phyloP scores from a whole-genome alignment of 352 stramenopile species.

The Globisporangium uncinulatum region DNA sequence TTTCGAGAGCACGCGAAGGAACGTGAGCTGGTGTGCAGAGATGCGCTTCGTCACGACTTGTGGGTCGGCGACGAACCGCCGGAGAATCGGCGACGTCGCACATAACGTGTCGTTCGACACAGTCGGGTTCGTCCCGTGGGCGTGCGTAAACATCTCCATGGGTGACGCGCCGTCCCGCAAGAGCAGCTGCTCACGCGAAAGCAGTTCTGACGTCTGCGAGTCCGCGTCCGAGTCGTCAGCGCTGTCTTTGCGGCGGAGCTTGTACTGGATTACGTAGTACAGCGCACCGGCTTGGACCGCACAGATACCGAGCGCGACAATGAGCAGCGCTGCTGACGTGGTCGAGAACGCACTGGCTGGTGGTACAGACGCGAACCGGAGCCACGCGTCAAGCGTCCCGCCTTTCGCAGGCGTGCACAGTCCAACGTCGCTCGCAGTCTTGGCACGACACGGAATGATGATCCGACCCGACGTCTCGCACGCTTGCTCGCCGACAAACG shows the following conservation, averaged over 20 bases:
- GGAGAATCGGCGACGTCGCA: constrained; percentile 41
- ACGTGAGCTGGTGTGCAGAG: constrained; percentile 68
- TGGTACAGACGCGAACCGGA: constrained; percentile 30
- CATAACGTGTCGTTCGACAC: constrained; percentile 69
- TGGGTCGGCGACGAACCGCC: constrained; percentile 60
- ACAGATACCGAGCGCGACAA: constrained; percentile 30
- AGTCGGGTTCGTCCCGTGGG: constrained; percentile 22
- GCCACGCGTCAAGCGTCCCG: constrained; percentile 53
- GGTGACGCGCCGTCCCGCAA: constrained; percentile 18
- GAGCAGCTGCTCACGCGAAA: constrained; percentile 12
- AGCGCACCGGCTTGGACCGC: constrained; percentile 26
- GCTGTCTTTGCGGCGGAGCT: constrained; percentile 20
- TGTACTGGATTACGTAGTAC: constrained; percentile 49
- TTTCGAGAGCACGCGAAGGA: constrained; percentile 62
- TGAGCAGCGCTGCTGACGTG: constrained; percentile 40
- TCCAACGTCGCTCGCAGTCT: constrained; percentile 36
- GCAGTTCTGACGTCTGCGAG: constrained; percentile 27
- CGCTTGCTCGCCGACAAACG: constrained; percentile 39
- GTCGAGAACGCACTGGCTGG: constrained; percentile 43
- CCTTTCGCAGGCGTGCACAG: constrained; percentile 30
- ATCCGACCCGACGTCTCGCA: constrained; percentile 48
- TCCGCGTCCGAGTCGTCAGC: constrained; percentile 16
- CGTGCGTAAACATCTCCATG: constrained; percentile 43
- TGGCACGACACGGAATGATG: constrained; percentile 59
- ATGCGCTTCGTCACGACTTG: constrained; percentile 71